Evolutionary conservation across 441 rosid genomes (phyloP).

Genomic region (Sinapis alba): DNA sequence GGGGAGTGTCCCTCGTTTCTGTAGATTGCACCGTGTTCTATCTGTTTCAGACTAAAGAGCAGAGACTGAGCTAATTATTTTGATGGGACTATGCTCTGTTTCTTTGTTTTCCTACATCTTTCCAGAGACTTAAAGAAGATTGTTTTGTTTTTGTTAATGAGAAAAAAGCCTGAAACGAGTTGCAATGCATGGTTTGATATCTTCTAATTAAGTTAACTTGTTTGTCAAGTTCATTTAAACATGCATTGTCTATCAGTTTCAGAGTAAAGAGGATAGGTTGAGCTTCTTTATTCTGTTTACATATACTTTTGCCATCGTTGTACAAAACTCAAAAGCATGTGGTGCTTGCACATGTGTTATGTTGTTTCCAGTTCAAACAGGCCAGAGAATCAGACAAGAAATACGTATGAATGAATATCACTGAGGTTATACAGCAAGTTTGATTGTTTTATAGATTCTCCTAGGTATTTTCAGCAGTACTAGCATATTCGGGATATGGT

Average conservation of each 20-base stretch:
- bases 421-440: neutral
- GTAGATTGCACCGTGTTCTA: neutral
- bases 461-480: neutral
- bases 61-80: too few relatives aligned
- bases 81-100: too few relatives aligned
- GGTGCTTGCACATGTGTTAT: neutral
- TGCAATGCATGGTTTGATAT: too few relatives aligned
- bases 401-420: neutral
- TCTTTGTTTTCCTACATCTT: too few relatives aligned
- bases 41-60: too few relatives aligned
- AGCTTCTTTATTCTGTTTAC: neutral
- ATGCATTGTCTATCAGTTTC: neutral
- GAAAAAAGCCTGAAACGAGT: too few relatives aligned
- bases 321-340: neutral
- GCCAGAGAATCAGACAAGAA: neutral
- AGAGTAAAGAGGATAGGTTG: neutral
- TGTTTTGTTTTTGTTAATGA: too few relatives aligned
- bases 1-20: neutral
- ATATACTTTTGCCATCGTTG: neutral
- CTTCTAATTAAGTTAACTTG: too few relatives aligned
- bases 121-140: too few relatives aligned
- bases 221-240: too few relatives aligned
- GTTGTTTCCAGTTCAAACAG: neutral
- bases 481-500: neutral
- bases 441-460: neutral